A percentile compares a stretch with the other conserved stretches of the same genome.
phyloP scores from a whole-genome alignment of 1,284 basidiomycete species.

The Papiliotrema flavescens region DNA sequence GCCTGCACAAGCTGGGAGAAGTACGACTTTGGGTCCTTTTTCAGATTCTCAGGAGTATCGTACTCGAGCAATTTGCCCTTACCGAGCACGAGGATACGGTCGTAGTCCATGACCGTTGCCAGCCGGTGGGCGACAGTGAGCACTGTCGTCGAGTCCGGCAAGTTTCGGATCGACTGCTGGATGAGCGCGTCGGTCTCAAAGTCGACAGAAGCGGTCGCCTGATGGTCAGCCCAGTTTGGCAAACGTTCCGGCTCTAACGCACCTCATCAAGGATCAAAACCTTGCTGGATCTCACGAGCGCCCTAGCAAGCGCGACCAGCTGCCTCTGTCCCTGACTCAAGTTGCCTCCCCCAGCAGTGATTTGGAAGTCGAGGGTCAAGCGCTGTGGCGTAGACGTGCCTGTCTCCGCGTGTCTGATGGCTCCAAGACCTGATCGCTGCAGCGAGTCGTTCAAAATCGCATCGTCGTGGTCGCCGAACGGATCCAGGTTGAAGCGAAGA shows the following conservation, averaged over 20 bases:
- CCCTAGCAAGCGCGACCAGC: conserved; percentile 57
- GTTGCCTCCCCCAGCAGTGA: conserved; percentile 56
- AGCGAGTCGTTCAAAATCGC: conserved; percentile 55
- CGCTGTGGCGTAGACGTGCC: conserved; percentile 38
- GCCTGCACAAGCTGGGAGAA: conserved; percentile 61
- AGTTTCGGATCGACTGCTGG: conserved; percentile 52
- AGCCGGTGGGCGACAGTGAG: conserved; percentile 52
- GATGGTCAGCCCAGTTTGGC: not conserved
- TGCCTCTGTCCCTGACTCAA: conserved; percentile 69
- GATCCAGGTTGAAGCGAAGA: conserved; percentile 70
- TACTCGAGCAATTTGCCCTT: conserved; percentile 55
- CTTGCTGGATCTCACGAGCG: conserved; percentile 54
- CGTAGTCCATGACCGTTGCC: conserved; percentile 53
- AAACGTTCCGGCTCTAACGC: conserved; percentile 3
- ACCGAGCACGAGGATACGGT: conserved; percentile 55
- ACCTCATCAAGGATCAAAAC: conserved; percentile 57
- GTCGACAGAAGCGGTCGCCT: conserved; percentile 50
- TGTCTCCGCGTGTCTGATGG: conserved; percentile 16
- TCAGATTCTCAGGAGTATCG: conserved; percentile 59
- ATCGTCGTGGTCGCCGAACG: conserved; percentile 70
- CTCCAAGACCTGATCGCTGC: conserved; percentile 50
- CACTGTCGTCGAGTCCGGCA: conserved; percentile 49
- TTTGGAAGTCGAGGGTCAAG: conserved; percentile 45
- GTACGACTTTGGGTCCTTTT: conserved; percentile 54
- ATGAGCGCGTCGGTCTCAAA: conserved; percentile 52